Conservation (phyloP, 257 asterid genomes). For the Primulina eburnea region DNA sequence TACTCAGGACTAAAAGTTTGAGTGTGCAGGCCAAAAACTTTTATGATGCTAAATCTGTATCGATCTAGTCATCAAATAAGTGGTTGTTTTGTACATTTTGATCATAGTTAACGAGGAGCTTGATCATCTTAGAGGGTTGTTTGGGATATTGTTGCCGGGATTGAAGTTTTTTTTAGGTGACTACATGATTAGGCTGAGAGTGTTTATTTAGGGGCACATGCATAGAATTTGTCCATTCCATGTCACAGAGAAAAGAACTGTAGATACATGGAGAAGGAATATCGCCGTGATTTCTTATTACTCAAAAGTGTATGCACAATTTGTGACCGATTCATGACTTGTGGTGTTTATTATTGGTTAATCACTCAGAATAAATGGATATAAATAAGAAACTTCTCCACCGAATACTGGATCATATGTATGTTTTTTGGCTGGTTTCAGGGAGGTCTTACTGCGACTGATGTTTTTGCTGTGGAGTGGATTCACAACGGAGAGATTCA, state of each 20-base stretch:
- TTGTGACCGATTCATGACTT: slow-evolving; percentile 4
- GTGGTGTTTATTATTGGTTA: background rate
- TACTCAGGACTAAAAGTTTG: background rate
- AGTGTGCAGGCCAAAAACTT: background rate
- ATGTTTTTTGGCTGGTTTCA: slow-evolving; percentile 34
- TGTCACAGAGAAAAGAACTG: background rate
- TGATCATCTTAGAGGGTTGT: background rate
- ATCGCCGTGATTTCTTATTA: background rate
- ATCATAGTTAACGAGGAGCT: background rate
- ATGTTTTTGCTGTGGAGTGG: slow-evolving; percentile 99
- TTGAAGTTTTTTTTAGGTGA: background rate
- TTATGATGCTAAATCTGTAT: background rate
- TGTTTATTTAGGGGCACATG: background rate
- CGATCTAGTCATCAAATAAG: background rate
- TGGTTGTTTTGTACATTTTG: background rate
- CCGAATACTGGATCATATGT: slow-evolving; percentile 21
- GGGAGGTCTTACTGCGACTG: slow-evolving; percentile 98
- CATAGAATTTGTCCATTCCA: background rate
- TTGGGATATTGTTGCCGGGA: background rate
- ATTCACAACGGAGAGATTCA: slow-evolving; percentile 86
- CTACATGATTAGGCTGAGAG: background rate
- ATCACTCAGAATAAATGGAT: background rate
- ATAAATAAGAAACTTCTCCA: background rate
- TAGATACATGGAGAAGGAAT: background rate
- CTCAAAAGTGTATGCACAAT: background rate